Evolutionary conservation across 2,329 filamentous ascomycete species (phyloP).

Genomic region (Monascus ruber): DNA sequence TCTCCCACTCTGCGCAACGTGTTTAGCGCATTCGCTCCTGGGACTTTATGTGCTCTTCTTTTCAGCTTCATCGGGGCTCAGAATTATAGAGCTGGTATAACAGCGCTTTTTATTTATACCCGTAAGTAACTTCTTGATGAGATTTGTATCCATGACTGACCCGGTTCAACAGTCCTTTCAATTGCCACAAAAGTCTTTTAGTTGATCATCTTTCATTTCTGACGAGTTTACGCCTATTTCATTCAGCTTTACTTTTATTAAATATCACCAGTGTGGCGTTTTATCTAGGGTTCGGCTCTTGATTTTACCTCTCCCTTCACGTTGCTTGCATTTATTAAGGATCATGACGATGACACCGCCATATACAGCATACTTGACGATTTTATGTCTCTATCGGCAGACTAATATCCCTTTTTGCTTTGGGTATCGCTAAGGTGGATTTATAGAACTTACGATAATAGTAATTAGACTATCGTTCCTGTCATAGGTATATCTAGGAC

Average conservation of each 20-base stretch:
- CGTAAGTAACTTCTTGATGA: constrained; percentile 2
- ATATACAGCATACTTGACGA: no score
- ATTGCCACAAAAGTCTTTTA: not conserved
- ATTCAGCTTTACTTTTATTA: not conserved
- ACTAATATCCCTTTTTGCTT: no score
- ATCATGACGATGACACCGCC: no score
- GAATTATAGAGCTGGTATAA: constrained; percentile 11
- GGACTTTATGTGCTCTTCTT: constrained; percentile 16
- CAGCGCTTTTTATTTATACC: constrained; percentile 8
- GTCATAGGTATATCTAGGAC: no score
- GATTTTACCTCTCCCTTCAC: not conserved
- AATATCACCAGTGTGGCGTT: not conserved
- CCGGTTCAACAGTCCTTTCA: constrained; percentile 1
- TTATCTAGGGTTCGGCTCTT: not conserved
- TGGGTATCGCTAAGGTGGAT: no score
- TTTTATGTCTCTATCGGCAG: no score
- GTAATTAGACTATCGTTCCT: no score
- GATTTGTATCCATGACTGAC: not conserved
- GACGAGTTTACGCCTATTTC: not conserved
- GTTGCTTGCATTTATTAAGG: not conserved
- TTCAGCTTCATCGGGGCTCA: constrained; percentile 13
- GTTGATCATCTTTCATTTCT: not conserved
- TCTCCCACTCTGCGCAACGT: constrained; percentile 6
- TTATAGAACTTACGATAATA: no score
- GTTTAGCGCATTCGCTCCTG: constrained; percentile 10